A percentile compares a stretch with the other conserved stretches of the same genome.
Evolutionary conservation across 306 rosid genomes (phyloP).

Genomic region (Cercis canadensis): DNA sequence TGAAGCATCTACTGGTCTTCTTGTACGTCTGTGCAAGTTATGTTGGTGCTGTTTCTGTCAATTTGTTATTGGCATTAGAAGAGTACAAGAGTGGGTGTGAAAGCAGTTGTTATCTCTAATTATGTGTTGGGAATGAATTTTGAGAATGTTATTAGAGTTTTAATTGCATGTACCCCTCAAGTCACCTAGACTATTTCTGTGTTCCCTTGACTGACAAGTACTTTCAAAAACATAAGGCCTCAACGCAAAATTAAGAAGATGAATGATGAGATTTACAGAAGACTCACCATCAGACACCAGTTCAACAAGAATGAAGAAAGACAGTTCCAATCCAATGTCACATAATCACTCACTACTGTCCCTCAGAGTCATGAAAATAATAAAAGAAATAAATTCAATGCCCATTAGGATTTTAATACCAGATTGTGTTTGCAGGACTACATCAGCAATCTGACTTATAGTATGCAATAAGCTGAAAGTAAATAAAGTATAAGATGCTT

Average conservation of each 20-base stretch:
- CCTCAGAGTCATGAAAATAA: too few relatives aligned
- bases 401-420: not conserved
- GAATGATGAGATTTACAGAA: too few relatives aligned
- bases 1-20: constrained; percentile 20
- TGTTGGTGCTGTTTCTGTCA: constrained; percentile 2
- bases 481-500: constrained; percentile 28
- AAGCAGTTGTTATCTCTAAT: constrained; percentile 23
- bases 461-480: constrained; percentile 33
- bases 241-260: too few relatives aligned
- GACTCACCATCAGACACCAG: too few relatives aligned
- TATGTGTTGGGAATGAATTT: too few relatives aligned
- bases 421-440: constrained; percentile 18
- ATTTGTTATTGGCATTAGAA: not conserved
- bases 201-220: too few relatives aligned
- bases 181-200: not conserved
- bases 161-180: not conserved
- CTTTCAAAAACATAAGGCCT: too few relatives aligned
- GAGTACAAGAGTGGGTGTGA: not conserved
- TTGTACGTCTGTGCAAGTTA: constrained; percentile 6
- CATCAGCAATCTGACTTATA: constrained; percentile 23
- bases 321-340: too few relatives aligned
- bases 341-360: too few relatives aligned
- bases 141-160: too few relatives aligned
- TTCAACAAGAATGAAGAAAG: too few relatives aligned
- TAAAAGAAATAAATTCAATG: not conserved